Percentiles rank a stretch among this genome's conserved stretches.
Evolutionary conservation across 371 early-diverging fungal species (phyloP).

Genomic region (Apophysomyces variabilis): DNA sequence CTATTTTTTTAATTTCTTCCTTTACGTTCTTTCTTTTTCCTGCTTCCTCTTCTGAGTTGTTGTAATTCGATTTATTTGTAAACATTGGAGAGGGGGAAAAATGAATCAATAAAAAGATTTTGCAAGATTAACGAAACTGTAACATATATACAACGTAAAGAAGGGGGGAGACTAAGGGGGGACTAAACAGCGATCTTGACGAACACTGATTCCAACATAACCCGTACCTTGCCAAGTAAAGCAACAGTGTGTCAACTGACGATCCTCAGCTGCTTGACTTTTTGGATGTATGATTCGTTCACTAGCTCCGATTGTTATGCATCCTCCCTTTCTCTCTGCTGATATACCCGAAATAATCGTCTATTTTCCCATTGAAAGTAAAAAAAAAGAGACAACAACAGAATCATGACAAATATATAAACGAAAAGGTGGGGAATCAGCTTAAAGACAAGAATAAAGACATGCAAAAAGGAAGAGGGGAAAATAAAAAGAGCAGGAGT

Average conservation of each 20-base stretch:
- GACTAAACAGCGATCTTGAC: constrained; percentile 1
- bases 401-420: too few species aligned
- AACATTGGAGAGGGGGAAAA: constrained; percentile 3
- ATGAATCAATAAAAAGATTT: constrained; percentile 2
- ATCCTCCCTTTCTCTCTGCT: not conserved
- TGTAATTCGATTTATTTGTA: constrained; percentile 9
- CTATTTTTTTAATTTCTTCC: not conserved
- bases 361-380: too few species aligned
- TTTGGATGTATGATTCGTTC: constrained; percentile 6
- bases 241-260: constrained; percentile 5
- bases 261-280: constrained; percentile 2
- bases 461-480: too few species aligned
- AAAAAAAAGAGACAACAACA: too few species aligned
- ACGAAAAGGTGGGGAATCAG: too few species aligned
- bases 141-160: not conserved
- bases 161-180: not conserved
- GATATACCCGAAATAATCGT: too few species aligned
- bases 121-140: not conserved
- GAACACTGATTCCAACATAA: not conserved
- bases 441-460: too few species aligned
- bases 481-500: not conserved
- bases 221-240: constrained; percentile 1
- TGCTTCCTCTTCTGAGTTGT: not conserved
- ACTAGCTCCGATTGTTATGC: constrained; percentile 10
- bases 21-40: not conserved